Percentiles rank a stretch among this genome's conserved stretches.
phyloP scores from a whole-genome alignment of 2,329 filamentous ascomycete genomes.

The Arachnopeziza araneosa region DNA sequence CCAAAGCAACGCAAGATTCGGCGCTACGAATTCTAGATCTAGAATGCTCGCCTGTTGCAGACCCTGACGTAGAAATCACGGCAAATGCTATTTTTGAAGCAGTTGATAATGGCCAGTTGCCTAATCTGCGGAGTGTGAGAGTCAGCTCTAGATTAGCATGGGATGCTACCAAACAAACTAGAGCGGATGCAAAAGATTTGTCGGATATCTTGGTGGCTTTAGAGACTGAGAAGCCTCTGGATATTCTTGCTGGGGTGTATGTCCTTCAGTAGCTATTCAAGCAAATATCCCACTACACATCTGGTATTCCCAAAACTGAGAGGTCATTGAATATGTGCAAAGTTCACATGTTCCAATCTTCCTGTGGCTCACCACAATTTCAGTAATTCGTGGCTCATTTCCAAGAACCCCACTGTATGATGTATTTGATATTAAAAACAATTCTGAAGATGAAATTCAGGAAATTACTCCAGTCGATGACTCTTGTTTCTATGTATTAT shows the following conservation, averaged over 20 bases:
- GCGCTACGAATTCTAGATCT: slow-evolving; percentile 29
- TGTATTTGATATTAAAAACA: too few relatives aligned
- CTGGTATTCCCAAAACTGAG: too few relatives aligned
- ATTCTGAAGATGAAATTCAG: too few relatives aligned
- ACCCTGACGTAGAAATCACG: slow-evolving; percentile 21
- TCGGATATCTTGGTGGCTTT: slow-evolving; percentile 25
- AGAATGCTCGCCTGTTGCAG: slow-evolving; percentile 26
- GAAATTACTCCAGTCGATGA: too few relatives aligned
- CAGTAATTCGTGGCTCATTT: too few relatives aligned
- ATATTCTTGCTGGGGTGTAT: slow-evolving; percentile 23
- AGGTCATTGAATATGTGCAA: slow-evolving; percentile 1
- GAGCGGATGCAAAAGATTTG: slow-evolving; percentile 22
- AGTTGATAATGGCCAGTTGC: slow-evolving; percentile 23
- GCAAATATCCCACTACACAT: too few relatives aligned
- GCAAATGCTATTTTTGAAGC: slow-evolving; percentile 24
- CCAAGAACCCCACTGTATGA: too few relatives aligned
- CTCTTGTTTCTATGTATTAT: too few relatives aligned
- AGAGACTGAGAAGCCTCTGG: slow-evolving; percentile 25
- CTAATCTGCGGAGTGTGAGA: slow-evolving; percentile 27
- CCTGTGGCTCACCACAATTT: too few relatives aligned
- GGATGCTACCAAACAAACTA: slow-evolving; percentile 21
- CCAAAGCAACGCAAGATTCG: slow-evolving; percentile 12
- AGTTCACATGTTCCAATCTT: too few relatives aligned
- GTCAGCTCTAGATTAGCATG: slow-evolving; percentile 29
- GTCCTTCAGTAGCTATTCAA: neutral